These are phyloP conservation scores for Corrigiola litoralis DNA, from an alignment of 179 eudicot species.

Conservation along the genomic window DNA sequence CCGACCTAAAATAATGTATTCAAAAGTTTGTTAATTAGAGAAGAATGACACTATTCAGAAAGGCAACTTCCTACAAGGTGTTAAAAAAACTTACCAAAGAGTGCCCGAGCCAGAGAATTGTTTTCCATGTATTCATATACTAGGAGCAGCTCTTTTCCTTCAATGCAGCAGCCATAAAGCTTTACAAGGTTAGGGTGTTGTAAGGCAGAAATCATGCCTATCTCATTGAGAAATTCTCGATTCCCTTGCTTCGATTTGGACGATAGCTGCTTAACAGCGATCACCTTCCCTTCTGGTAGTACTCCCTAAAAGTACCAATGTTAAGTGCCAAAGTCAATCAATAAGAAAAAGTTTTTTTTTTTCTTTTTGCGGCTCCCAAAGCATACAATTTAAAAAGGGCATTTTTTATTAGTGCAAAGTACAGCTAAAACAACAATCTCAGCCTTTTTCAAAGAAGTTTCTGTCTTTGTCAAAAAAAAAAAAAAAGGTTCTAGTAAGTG, in stretches of 20 bases:
- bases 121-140: slow-evolving; percentile 61
- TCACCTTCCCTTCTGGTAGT: no score
- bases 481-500: no score
- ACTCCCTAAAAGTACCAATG: no score
- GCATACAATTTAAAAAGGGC: no score
- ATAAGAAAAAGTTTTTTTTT: no score
- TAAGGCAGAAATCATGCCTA: slow-evolving; percentile 62
- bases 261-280: slow-evolving; percentile 70
- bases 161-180: slow-evolving; percentile 66
- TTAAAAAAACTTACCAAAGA: slow-evolving; percentile 40
- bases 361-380: no score
- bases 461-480: no score
- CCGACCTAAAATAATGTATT: neutral
- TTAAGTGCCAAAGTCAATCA: no score
- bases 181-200: slow-evolving; percentile 65
- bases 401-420: no score
- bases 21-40: no score
- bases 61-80: neutral
- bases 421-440: no score
- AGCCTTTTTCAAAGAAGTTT: no score
- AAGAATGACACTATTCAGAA: neutral
- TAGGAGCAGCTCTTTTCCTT: slow-evolving; percentile 47
- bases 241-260: slow-evolving; percentile 70
- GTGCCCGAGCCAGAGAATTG: slow-evolving; percentile 56
- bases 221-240: slow-evolving; percentile 63